Evolutionary conservation across 495 filamentous ascomycete species (phyloP).

Genomic region (Parachaetomium inaequale): DNA sequence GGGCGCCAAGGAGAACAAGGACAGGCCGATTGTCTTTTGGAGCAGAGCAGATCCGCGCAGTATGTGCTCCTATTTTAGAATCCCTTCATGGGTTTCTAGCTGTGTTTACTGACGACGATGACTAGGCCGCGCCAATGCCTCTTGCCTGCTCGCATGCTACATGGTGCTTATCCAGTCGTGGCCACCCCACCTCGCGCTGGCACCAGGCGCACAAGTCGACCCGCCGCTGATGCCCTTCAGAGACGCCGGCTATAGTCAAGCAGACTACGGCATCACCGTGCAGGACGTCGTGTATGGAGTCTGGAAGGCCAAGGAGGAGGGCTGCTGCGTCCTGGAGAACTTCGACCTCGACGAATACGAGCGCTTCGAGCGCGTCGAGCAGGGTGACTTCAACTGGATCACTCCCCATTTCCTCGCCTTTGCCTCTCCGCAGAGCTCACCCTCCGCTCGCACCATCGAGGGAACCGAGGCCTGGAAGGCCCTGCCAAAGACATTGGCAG

Average conservation of each 20-base stretch:
- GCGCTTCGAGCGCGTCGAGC: slow-evolving; percentile 89
- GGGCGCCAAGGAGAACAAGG: slow-evolving; percentile 73
- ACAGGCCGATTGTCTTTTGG: slow-evolving; percentile 88
- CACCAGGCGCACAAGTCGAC: slow-evolving; percentile 91
- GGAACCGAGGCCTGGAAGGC: slow-evolving; percentile 67
- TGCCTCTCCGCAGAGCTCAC: slow-evolving; percentile 84
- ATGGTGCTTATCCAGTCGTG: slow-evolving; percentile 98
- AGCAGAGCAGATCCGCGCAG: slow-evolving; percentile 87
- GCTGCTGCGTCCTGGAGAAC: slow-evolving; percentile 77
- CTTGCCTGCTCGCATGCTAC: slow-evolving; percentile 91
- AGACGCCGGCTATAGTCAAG: slow-evolving; percentile 97
- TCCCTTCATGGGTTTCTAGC: background rate
- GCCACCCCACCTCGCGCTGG: slow-evolving; percentile 97
- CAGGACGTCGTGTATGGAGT: slow-evolving; percentile 98
- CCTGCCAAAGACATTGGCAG: slow-evolving; percentile 64
- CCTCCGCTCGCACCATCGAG: slow-evolving; percentile 62
- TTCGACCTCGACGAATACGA: slow-evolving; percentile 98
- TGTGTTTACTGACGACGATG: slow-evolving; percentile 24
- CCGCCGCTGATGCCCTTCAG: slow-evolving; percentile 98
- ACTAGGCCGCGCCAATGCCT: slow-evolving; percentile 83
- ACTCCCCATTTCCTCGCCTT: slow-evolving; percentile 94
- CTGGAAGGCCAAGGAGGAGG: slow-evolving; percentile 96
- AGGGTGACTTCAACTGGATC: slow-evolving; percentile 99
- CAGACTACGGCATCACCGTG: slow-evolving; percentile 88
- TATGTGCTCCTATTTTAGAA: slow-evolving; percentile 38